These are phyloP conservation scores for Suhomyces anneliseae DNA, from an alignment of 1,139 yeast genomes.

Conservation along the genomic window DNA sequence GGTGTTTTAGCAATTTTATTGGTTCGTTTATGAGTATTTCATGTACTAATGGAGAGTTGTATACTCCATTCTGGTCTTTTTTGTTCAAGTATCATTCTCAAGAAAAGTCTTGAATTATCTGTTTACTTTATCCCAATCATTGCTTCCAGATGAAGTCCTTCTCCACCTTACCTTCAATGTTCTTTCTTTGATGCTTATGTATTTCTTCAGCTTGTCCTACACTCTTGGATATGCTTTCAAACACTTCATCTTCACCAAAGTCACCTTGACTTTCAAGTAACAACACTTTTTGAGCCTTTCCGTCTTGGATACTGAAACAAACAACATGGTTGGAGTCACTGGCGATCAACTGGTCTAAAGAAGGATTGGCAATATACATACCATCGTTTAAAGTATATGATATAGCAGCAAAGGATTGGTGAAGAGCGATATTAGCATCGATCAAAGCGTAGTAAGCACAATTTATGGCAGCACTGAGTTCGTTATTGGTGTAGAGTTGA, in stretches of 20 bases:
- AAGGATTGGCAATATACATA: conserved; percentile 45
- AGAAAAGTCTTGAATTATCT: background rate
- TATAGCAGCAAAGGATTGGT: conserved; percentile 59
- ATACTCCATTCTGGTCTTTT: no score
- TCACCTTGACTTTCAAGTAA: conserved; percentile 72
- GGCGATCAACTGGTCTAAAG: conserved; percentile 33
- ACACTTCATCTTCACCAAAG: conserved; percentile 58
- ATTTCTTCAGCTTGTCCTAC: conserved; percentile 45
- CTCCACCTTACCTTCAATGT: conserved; percentile 48
- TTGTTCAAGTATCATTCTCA: no score
- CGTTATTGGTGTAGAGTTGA: conserved; percentile 43
- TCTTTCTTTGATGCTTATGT: conserved; percentile 49
- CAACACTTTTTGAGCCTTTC: conserved; percentile 54
- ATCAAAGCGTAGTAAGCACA: conserved; percentile 70
- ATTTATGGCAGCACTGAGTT: conserved; percentile 71
- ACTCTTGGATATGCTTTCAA: conserved; percentile 48
- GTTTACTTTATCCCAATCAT: background rate
- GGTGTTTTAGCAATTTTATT: no score
- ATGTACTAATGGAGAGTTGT: no score
- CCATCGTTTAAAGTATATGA: conserved; percentile 40
- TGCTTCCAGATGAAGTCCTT: conserved; percentile 59
- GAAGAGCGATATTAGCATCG: conserved; percentile 75
- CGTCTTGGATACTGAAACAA: conserved; percentile 58
- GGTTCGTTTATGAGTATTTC: no score
- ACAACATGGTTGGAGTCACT: conserved; percentile 66